Conservation (phyloP, 108 stramenopile genomes). For the Pseudonitzschia delicatissima region DNA sequence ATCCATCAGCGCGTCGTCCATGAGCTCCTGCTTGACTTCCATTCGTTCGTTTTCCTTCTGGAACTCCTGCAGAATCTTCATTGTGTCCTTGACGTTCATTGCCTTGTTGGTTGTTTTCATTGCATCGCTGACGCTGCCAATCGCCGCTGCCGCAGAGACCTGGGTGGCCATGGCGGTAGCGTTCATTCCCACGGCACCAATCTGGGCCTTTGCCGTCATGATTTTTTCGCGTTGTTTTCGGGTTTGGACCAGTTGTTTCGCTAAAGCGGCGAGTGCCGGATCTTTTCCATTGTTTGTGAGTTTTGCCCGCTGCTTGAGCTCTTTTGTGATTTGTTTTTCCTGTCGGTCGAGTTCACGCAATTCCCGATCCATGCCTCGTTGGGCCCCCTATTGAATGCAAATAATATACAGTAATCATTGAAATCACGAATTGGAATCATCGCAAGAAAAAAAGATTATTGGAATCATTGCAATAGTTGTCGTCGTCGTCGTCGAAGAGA, state of each 20-base stretch:
- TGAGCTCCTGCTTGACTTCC: constrained; percentile 75
- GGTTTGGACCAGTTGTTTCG: constrained; percentile 69
- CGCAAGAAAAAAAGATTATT: too few species aligned
- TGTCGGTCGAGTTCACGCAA: constrained; percentile 77
- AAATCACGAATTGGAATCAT: too few species aligned
- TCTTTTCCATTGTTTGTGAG: constrained; percentile 46
- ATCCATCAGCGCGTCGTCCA: constrained; percentile 80
- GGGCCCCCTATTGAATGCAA: constrained; percentile 34
- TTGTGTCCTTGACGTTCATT: constrained; percentile 72
- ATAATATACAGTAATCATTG: not conserved
- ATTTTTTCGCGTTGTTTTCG: constrained; percentile 70
- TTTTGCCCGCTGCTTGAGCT: constrained; percentile 79
- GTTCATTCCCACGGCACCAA: constrained; percentile 80
- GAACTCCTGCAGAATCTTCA: constrained; percentile 70
- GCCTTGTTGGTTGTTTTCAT: constrained; percentile 57
- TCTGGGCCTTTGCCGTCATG: constrained; percentile 61
- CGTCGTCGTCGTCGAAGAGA: too few species aligned
- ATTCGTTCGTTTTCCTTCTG: constrained; percentile 61
- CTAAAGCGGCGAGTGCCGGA: constrained; percentile 57
- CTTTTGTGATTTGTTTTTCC: constrained; percentile 59
- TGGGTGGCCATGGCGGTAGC: constrained; percentile 67
- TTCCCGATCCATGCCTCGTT: constrained; percentile 84
- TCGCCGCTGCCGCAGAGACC: constrained; percentile 58
- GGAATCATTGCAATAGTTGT: too few species aligned
- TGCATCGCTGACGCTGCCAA: constrained; percentile 55